Conservation (phyloP, 2,329 filamentous ascomycete genomes). For the Leptodontidium sp. region DNA sequence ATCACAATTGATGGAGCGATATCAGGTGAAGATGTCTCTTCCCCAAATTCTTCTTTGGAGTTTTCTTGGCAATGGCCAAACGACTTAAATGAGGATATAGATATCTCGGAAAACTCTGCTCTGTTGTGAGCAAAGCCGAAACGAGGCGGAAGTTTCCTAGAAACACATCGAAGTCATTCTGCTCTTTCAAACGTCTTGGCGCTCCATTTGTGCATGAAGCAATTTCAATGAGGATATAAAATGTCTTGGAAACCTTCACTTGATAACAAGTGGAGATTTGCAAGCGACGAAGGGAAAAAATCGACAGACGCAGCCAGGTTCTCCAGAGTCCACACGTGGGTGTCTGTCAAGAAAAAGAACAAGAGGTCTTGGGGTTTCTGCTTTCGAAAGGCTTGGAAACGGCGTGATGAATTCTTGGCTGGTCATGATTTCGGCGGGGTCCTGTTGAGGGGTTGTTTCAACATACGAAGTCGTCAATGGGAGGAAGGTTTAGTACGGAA, state of each 20-base stretch:
- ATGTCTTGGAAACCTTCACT: constrained; percentile 2
- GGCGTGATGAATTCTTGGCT: neutral
- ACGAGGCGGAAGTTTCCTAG: neutral
- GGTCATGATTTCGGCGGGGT: constrained; percentile 1
- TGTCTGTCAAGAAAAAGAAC: neutral
- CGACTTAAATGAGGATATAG: constrained; percentile 1
- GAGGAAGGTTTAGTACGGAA: neutral
- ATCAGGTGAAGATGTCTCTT: neutral
- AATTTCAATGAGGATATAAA: constrained; percentile 8
- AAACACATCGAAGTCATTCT: neutral
- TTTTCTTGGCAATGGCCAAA: neutral
- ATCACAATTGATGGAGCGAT: neutral
- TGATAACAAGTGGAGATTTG: neutral
- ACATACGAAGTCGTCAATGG: neutral
- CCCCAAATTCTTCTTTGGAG: neutral
- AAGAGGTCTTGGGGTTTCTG: neutral
- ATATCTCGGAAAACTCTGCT: neutral
- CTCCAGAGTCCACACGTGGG: too few relatives aligned
- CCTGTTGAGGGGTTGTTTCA: constrained; percentile 11
- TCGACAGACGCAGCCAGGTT: too few relatives aligned
- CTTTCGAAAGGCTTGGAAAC: neutral
- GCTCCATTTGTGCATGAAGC: neutral
- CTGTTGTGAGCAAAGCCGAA: neutral
- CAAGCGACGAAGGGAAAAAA: neutral
- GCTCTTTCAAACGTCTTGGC: neutral